phyloP scores from a whole-genome alignment of 1,284 basidiomycete species.

The Lignosus rhinocerotis region DNA sequence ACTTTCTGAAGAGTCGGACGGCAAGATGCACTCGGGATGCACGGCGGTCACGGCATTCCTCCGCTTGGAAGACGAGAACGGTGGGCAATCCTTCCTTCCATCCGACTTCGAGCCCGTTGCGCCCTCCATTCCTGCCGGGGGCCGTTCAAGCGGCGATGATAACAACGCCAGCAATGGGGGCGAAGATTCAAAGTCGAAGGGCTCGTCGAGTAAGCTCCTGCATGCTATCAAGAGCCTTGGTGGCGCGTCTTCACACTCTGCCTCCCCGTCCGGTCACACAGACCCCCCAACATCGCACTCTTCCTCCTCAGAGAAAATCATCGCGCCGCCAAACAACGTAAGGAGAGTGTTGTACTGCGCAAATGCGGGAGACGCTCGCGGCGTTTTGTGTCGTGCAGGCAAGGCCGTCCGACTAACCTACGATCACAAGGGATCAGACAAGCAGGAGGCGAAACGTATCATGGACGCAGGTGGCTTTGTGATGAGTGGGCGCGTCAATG shows the following conservation, averaged over 20 bases:
- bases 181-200: constrained; percentile 37
- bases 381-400: constrained; percentile 86
- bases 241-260: constrained; percentile 38
- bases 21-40: constrained; percentile 94
- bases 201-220: constrained; percentile 52
- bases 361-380: constrained; percentile 94
- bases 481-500: constrained; percentile 97
- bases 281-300: constrained; percentile 9
- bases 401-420: constrained; percentile 94
- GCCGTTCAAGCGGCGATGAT: constrained; percentile 10
- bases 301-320: constrained; percentile 20
- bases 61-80: constrained; percentile 83
- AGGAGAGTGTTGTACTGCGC: constrained; percentile 92
- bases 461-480: constrained; percentile 98
- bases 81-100: constrained; percentile 64
- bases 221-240: constrained; percentile 59
- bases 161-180: constrained; percentile 17
- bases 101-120: constrained; percentile 30
- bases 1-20: constrained; percentile 81
- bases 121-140: constrained; percentile 31
- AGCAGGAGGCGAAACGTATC: constrained; percentile 96
- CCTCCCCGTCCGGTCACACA: constrained; percentile 31
- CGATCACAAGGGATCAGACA: constrained; percentile 98
- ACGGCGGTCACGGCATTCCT: constrained; percentile 98
- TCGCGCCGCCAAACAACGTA: constrained; percentile 49